These are phyloP conservation scores for Ramularia collo-cygni DNA, from an alignment of 2,329 filamentous ascomycete species.

Conservation along the genomic window DNA sequence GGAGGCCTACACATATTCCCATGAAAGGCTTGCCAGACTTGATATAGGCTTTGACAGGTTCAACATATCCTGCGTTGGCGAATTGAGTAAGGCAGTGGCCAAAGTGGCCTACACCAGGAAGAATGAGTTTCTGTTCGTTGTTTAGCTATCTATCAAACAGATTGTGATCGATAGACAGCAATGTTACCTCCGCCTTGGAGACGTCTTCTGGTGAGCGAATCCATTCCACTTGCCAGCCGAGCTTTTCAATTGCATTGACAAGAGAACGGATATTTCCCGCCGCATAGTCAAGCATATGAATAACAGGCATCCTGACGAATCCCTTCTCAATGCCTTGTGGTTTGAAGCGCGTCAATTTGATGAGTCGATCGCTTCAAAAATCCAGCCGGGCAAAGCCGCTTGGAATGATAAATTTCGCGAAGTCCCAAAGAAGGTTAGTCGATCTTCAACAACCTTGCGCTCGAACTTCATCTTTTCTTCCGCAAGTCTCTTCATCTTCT, in stretches of 20 bases:
- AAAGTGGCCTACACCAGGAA: slow-evolving; percentile 95
- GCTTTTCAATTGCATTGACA: slow-evolving; percentile 94
- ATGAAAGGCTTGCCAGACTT: slow-evolving; percentile 92
- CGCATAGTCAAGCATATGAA: slow-evolving; percentile 81
- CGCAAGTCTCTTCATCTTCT: background rate
- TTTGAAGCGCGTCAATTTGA: no score
- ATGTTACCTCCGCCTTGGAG: slow-evolving; percentile 71
- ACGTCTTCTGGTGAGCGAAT: slow-evolving; percentile 79
- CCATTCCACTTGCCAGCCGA: slow-evolving; percentile 91
- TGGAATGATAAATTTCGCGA: no score
- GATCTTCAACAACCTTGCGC: slow-evolving; percentile 1
- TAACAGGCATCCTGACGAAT: slow-evolving; percentile 56
- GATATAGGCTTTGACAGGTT: slow-evolving; percentile 77
- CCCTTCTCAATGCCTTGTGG: background rate
- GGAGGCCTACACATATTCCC: slow-evolving; percentile 91
- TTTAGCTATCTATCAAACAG: no score
- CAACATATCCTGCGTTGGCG: slow-evolving; percentile 71
- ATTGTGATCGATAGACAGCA: slow-evolving; percentile 21
- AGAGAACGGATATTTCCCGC: slow-evolving; percentile 94
- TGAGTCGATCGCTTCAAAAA: no score
- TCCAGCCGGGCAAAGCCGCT: no score
- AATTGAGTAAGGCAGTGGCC: slow-evolving; percentile 90
- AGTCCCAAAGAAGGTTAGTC: background rate
- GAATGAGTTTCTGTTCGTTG: slow-evolving; percentile 68
- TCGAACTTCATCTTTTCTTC: background rate